These are phyloP conservation scores for Kodamaea leandrae DNA, from an alignment of 805 yeast species.

Conservation along the genomic window DNA sequence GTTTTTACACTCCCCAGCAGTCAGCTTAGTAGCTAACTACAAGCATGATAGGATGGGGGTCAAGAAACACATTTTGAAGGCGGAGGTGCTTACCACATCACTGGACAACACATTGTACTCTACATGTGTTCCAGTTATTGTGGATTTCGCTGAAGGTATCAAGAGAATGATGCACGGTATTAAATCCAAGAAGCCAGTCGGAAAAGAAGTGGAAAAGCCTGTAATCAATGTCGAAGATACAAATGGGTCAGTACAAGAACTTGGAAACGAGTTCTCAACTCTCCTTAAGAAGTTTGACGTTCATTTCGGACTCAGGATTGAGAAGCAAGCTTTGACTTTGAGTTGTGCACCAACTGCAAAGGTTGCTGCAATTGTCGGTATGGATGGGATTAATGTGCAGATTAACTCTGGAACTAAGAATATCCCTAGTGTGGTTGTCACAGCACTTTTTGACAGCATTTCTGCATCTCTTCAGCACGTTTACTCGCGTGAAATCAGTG, in stretches of 20 bases:
- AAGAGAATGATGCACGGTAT: constrained; percentile 42
- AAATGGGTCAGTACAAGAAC: background rate
- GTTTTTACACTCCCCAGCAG: constrained; percentile 71
- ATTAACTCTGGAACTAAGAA: constrained; percentile 47
- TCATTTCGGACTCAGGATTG: constrained; percentile 61
- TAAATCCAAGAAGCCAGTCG: constrained; percentile 8
- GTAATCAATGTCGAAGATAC: constrained; percentile 4
- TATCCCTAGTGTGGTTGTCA: constrained; percentile 38
- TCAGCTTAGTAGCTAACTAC: constrained; percentile 57
- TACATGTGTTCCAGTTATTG: constrained; percentile 73
- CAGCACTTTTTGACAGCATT: constrained; percentile 52
- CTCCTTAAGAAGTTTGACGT: constrained; percentile 57
- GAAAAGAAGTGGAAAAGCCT: constrained; percentile 1
- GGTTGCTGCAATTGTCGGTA: constrained; percentile 80
- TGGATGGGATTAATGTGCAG: constrained; percentile 62
- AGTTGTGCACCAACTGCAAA: constrained; percentile 95
- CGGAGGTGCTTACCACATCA: constrained; percentile 60
- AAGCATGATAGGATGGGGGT: constrained; percentile 30
- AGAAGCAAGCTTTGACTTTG: constrained; percentile 68
- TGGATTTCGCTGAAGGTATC: constrained; percentile 53
- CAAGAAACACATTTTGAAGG: constrained; percentile 45
- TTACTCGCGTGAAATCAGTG: constrained; percentile 87
- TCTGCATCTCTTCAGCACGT: constrained; percentile 81
- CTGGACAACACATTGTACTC: constrained; percentile 72
- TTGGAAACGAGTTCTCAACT: constrained; percentile 4